Evolutionary conservation across 768 basidiomycete genomes (phyloP), one percentile per base, ranked within the genome.

Genomic region (Mrakia gelida): DNA sequence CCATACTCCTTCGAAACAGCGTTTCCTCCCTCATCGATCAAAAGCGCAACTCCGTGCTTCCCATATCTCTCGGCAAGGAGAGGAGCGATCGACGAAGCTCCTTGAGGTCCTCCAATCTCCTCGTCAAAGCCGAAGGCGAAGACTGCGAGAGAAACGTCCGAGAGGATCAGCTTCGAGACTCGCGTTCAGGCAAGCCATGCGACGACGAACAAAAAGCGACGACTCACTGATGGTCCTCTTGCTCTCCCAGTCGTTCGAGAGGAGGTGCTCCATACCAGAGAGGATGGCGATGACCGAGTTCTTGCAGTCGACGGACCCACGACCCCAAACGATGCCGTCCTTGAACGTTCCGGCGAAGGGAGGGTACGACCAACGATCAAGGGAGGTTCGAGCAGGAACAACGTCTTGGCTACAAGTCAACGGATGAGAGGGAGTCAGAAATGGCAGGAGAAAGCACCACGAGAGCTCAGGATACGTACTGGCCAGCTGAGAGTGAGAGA

Each of bases 361-460:
- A 28, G 78, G 78, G 62, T 75, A 75, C n/a, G 74, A 75, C 78
- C 78, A 79, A 7, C 75, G 54, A n/a, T 79, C 78, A 21, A 79
- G 70, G 0, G 75, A 71, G 21, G 78, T 79, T 54, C 62, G 71
- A 28, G 78, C 78, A 13, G 78, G 78, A 52, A 79, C 78, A 16
- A 76, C 78, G 62, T 79, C 78, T 30, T 75, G 73, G 59, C 63
- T 62, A 45, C 18, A 52, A 0, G 18, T 3, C 38, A 75, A 38
- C 4, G 62, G 23, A 63, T 0, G n/a, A n/a, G 59, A 28, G 26
- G 9, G 32, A 52, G 43, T 21, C 16, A 67, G 43, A 75, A 9
- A n/a, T 1, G 62, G 30, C 41, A 30, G 43, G 41, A 16, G 49
- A 38, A 32, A n/a, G 73, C 6, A 13, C 3, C 5, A 13, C 6